These are phyloP conservation scores for Guadua angustifolia DNA, from an alignment of 176 grass and related monocot genomes.

Conservation along the genomic window DNA sequence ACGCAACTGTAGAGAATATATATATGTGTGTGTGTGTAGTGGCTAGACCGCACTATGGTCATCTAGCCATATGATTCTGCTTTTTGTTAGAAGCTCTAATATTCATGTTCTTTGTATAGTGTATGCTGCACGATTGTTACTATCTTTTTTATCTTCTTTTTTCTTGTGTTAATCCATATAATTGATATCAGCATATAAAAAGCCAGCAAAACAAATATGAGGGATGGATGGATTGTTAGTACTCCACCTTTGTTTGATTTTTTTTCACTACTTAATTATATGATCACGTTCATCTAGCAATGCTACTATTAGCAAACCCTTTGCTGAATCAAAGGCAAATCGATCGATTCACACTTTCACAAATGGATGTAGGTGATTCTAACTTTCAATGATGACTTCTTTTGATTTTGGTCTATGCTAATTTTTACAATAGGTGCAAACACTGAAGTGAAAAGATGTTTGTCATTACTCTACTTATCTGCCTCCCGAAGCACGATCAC, in stretches of 20 bases:
- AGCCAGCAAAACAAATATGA: not conserved
- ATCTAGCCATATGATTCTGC: not conserved
- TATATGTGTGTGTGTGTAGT: not conserved
- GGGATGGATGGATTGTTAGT: not conserved
- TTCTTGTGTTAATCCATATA: not conserved
- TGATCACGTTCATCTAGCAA: not conserved
- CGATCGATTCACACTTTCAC: no score
- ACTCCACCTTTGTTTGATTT: not conserved
- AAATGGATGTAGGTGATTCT: not conserved
- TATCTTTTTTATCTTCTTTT: not conserved
- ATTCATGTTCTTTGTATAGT: no score
- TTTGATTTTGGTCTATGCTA: no score
- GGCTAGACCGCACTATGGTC: no score
- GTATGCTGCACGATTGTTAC: no score
- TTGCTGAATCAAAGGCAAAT: not conserved
- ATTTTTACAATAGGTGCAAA: no score
- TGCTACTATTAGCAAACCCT: not conserved
- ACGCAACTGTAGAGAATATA: no score
- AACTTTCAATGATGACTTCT: no score
- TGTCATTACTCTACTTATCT: not conserved
- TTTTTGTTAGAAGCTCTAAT: no score
- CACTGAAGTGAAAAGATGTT: no score
- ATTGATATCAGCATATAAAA: not conserved
- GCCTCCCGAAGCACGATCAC: not conserved
- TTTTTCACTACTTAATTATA: not conserved